Conservation (phyloP, 371 early-diverging fungal genomes). For the Gilbertella persicaria region DNA sequence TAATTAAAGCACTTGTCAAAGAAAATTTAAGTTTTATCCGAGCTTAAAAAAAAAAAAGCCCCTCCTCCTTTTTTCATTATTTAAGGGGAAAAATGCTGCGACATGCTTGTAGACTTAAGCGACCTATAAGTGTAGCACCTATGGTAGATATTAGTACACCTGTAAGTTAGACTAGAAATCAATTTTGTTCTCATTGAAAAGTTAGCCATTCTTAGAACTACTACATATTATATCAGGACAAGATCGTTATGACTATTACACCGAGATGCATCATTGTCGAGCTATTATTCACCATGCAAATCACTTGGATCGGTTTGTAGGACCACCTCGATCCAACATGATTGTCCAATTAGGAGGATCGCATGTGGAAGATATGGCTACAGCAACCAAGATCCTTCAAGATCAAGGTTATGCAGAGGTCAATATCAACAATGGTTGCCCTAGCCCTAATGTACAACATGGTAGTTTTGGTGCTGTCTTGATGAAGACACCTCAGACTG, state of each 20-base stretch:
- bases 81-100: too few relatives aligned
- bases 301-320: conserved; percentile 53
- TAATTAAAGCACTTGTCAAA: too few relatives aligned
- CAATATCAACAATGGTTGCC: conserved; percentile 81
- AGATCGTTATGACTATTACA: conserved; percentile 66
- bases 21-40: too few relatives aligned
- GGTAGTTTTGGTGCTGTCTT: conserved; percentile 75
- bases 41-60: too few relatives aligned
- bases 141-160: conserved; percentile 82
- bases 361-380: conserved; percentile 53
- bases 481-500: conserved; percentile 69
- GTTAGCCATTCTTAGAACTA: conserved; percentile 65
- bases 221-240: conserved; percentile 65
- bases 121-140: conserved; percentile 73
- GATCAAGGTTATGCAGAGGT: conserved; percentile 58
- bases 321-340: conserved; percentile 50
- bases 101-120: conserved; percentile 19
- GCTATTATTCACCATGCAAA: conserved; percentile 55
- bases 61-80: not conserved
- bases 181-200: not conserved
- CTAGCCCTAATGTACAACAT: conserved; percentile 68
- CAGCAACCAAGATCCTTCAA: conserved; percentile 51
- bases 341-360: conserved; percentile 70
- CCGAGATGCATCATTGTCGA: conserved; percentile 79
- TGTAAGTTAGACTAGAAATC: conserved; percentile 25